phyloP scores from a whole-genome alignment of 1,284 basidiomycete genomes.

The Filobasidium uniguttulatum region DNA sequence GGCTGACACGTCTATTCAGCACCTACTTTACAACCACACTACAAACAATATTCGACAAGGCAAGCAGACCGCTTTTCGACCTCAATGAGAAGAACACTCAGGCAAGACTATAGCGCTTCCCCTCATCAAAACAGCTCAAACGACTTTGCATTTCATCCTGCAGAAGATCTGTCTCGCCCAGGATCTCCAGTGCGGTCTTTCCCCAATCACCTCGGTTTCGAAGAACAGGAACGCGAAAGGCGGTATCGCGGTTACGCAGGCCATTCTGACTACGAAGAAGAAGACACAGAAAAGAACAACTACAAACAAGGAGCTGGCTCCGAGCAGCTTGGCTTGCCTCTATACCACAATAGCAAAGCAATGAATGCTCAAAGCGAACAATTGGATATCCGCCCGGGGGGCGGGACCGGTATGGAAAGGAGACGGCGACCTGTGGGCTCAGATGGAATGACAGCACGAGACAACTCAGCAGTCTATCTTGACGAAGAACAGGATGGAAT shows the following conservation, averaged over 20 bases:
- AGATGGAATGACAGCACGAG: background rate
- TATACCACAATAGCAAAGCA: background rate
- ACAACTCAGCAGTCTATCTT: background rate
- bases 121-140: background rate
- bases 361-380: background rate
- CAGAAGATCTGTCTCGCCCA: background rate
- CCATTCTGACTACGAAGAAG: background rate
- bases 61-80: too few relatives aligned
- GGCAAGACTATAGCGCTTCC: background rate
- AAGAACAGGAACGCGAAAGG: background rate
- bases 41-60: too few relatives aligned
- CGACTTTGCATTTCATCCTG: constrained; percentile 1
- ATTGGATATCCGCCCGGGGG: background rate
- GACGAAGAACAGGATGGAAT: background rate
- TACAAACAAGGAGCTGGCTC: background rate
- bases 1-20: too few relatives aligned
- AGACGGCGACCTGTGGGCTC: background rate
- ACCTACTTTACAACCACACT: background rate
- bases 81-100: background rate
- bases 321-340: background rate
- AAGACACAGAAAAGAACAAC: background rate
- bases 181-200: background rate
- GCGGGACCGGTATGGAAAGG: background rate
- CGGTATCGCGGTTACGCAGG: background rate
- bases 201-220: background rate